These are phyloP conservation scores for Smallanthus sonchifolius DNA, from an alignment of 129 eudicot genomes.

Conservation along the genomic window DNA sequence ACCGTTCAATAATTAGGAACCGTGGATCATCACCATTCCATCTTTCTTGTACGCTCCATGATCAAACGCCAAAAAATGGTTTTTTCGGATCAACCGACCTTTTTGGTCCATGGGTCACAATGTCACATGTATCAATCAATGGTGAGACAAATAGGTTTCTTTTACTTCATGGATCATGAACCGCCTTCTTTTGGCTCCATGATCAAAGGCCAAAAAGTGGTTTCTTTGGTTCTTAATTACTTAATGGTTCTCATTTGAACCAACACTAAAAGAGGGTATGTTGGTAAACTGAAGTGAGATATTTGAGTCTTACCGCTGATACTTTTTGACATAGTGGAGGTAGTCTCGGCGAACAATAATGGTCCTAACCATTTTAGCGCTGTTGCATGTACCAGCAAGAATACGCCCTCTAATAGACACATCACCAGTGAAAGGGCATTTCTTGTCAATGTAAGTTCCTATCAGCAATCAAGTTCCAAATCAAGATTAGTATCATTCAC, in stretches of 20 bases:
- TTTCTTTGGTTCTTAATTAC: not conserved
- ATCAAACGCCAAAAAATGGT: not conserved
- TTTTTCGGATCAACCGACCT: not conserved
- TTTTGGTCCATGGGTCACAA: not conserved
- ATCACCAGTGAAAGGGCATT: slow-evolving; percentile 17
- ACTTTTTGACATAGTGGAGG: slow-evolving; percentile 5
- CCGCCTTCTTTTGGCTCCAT: not conserved
- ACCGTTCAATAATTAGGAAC: not conserved
- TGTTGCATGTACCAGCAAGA: slow-evolving; percentile 41
- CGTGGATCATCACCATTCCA: not conserved
- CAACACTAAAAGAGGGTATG: not conserved
- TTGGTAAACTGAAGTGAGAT: not conserved
- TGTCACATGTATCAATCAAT: too few species aligned
- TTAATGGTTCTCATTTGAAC: not conserved
- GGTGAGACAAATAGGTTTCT: not conserved
- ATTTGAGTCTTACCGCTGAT: not conserved
- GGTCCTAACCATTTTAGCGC: slow-evolving; percentile 43
- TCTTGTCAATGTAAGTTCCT: slow-evolving; percentile 40
- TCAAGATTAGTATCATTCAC: not conserved
- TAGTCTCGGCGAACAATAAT: slow-evolving; percentile 31
- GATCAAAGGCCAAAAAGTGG: not conserved
- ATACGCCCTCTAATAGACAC: slow-evolving; percentile 34
- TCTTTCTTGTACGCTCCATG: not conserved
- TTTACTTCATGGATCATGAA: not conserved
- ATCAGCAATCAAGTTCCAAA: not conserved